phyloP scores from a whole-genome alignment of 345 rosid species.

The Eucalyptus pauciflora region DNA sequence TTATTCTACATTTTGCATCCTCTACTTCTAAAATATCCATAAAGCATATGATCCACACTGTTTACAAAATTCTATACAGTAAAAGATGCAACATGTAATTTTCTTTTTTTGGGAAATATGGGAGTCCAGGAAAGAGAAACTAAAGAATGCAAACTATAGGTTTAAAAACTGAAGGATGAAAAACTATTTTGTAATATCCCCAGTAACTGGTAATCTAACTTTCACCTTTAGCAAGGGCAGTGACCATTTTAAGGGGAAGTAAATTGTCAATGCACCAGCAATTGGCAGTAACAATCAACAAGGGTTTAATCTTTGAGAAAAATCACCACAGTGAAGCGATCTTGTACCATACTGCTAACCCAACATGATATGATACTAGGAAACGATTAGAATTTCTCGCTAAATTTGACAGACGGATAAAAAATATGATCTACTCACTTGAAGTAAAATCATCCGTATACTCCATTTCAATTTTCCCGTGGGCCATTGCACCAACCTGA shows the following conservation, averaged over 20 bases:
- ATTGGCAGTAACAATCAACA: neutral
- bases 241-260: neutral
- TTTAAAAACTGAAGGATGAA: neutral
- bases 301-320: neutral
- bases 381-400: no score
- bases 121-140: neutral
- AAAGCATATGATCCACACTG: neutral
- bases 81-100: neutral
- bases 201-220: neutral
- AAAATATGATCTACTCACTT: slow-evolving; percentile 9
- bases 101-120: neutral
- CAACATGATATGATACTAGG: neutral
- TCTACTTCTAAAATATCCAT: neutral
- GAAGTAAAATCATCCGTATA: slow-evolving; percentile 58
- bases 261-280: neutral
- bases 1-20: neutral
- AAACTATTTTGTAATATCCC: neutral
- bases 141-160: neutral
- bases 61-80: neutral
- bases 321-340: neutral
- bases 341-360: neutral
- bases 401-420: neutral
- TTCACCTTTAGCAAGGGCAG: neutral
- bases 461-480: slow-evolving; percentile 54
- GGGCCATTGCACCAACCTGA: slow-evolving; percentile 92